phyloP scores from a whole-genome alignment of 2,329 filamentous ascomycete genomes.

The Cladorrhinum sp. region DNA sequence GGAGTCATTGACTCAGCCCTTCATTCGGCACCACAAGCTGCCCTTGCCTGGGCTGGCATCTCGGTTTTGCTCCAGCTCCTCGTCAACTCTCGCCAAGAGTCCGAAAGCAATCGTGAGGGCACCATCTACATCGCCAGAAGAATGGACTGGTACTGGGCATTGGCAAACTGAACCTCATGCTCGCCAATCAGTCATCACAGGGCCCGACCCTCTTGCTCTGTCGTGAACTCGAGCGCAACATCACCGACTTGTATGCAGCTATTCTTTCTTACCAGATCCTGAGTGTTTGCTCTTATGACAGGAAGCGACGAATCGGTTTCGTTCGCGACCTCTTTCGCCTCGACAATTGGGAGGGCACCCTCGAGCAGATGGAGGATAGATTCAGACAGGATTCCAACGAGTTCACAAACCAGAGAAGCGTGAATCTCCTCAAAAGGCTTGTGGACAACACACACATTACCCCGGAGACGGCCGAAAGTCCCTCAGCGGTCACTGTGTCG shows the following conservation, averaged over 20 bases:
- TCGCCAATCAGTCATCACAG: neutral
- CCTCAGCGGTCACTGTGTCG: too few relatives aligned
- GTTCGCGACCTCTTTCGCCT: neutral
- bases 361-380: constrained; percentile 22
- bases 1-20: neutral
- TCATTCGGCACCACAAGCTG: neutral
- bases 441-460: neutral
- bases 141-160: neutral
- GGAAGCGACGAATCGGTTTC: neutral
- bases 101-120: neutral
- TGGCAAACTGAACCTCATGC: neutral
- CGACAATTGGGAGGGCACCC: neutral
- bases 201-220: neutral
- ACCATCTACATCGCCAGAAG: neutral
- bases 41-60: neutral
- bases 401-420: neutral
- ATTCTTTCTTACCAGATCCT: neutral
- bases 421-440: neutral
- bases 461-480: too few relatives aligned
- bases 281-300: neutral
- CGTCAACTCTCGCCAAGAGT: neutral
- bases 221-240: neutral
- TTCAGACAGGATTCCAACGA: neutral
- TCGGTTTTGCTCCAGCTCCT: neutral
- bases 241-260: neutral